Evolutionary conservation across 805 yeast species (phyloP), one percentile per base, ranked within the genome.

Genomic region (Ogataea kodamae): DNA sequence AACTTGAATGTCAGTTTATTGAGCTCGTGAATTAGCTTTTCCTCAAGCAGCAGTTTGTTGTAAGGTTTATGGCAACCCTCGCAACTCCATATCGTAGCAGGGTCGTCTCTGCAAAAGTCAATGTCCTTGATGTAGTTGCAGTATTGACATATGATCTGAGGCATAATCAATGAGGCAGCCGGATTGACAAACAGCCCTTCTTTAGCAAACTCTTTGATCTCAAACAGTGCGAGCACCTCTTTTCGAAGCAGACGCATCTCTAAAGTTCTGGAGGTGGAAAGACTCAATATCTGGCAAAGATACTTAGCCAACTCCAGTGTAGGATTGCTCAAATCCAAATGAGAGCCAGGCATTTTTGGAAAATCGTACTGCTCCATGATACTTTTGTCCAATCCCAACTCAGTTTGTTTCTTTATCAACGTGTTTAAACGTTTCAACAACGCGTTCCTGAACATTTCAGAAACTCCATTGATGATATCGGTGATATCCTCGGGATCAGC

Each of bases 151-250:
- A 82, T 65, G 5, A 88, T 70, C 26, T 79, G 81, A 2, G 80
- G 72, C 4, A 92, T 57, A 21, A 68, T 62, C 40, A 92, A 65
- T 1, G 84, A 72, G 0, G 84, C 67, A 31, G 92, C 74, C 10
- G 96, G 96, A 52, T 87, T 77, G 24, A 56, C 60, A 59, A 88
- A 89, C 11, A 65, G 65, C 1, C 90, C 85, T 37, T 78, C 85
- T 3, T 72, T 72, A 43, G 86, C 78, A 60, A 92, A 92, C 54
- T 92, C 98, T 40, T 81, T 77, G 23, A 89, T 72, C 18, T 88
- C 95, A 46, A 94, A 74, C 5, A 83, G 57, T 2, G 72, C 68
- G 22, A 92, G 66, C 41, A 94, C 61, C 35, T 82, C 88, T 42
- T 83, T 78, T 37, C 96, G 70, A 36, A 92, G 57, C 40, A 80